Evolutionary conservation across 2,329 filamentous ascomycete genomes (phyloP).

Genomic region (Penicillium sclerotiorum): DNA sequence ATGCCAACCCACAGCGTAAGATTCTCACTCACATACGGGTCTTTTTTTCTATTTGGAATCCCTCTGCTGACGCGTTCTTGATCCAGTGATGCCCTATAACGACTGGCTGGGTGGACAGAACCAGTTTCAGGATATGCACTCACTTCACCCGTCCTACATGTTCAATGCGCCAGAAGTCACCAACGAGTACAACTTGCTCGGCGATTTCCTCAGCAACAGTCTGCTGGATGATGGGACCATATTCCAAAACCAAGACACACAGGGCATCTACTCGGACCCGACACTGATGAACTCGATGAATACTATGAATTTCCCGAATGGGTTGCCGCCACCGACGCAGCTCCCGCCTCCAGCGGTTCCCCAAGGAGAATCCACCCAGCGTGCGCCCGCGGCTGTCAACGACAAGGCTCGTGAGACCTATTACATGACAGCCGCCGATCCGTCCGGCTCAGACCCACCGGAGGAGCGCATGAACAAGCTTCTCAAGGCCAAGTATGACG

Average conservation of each 20-base stretch:
- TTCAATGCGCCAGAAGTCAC: conserved; percentile 92
- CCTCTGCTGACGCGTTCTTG: conserved; percentile 27
- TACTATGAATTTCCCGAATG: conserved; percentile 33
- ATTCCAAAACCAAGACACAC: conserved; percentile 66
- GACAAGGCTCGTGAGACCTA: conserved; percentile 78
- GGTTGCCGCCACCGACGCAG: conserved; percentile 41
- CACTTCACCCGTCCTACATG: conserved; percentile 91
- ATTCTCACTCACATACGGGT: no score
- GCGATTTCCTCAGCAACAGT: conserved; percentile 93
- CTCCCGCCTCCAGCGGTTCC: conserved; percentile 32
- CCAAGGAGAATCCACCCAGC: conserved; percentile 59
- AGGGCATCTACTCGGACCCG: conserved; percentile 64
- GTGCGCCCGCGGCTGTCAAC: conserved; percentile 64
- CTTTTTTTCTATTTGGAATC: no score
- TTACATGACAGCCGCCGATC: conserved; percentile 95
- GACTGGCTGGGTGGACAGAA: conserved; percentile 79
- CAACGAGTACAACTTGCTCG: conserved; percentile 94
- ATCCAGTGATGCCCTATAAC: conserved; percentile 75
- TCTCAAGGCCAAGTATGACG: conserved; percentile 92
- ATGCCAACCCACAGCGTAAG: conserved; percentile 68
- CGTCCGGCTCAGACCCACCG: conserved; percentile 80
- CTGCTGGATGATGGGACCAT: conserved; percentile 80
- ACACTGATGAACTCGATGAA: conserved; percentile 52
- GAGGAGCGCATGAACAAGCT: conserved; percentile 96
- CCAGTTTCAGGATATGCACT: conserved; percentile 92